phyloP scores from a whole-genome alignment of 2,329 filamentous ascomycete species.

The Penicillium rolfsii region DNA sequence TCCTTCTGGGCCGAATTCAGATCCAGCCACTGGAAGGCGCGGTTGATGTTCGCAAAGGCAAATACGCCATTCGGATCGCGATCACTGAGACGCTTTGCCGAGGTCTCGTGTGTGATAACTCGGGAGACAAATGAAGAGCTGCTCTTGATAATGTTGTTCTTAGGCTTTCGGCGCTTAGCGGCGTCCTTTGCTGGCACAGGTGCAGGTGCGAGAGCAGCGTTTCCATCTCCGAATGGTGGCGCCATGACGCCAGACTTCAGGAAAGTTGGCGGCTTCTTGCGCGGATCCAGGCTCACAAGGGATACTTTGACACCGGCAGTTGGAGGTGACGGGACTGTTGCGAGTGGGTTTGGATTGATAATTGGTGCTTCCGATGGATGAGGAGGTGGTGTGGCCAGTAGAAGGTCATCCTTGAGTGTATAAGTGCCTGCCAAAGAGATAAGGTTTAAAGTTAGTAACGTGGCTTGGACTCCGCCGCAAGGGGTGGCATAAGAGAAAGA shows the following conservation, averaged over 20 bases:
- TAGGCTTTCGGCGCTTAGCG: slow-evolving; percentile 83
- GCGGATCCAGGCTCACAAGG: slow-evolving; percentile 70
- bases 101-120: slow-evolving; percentile 83
- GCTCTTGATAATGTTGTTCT: slow-evolving; percentile 98
- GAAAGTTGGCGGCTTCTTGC: slow-evolving; percentile 49
- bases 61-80: slow-evolving; percentile 78
- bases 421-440: slow-evolving; percentile 71
- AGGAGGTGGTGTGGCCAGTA: slow-evolving; percentile 89
- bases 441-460: slow-evolving; percentile 24
- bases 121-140: slow-evolving; percentile 98
- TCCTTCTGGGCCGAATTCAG: slow-evolving; percentile 71
- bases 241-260: slow-evolving; percentile 47
- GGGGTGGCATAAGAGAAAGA: background rate
- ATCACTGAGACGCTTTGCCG: slow-evolving; percentile 78
- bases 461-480: background rate
- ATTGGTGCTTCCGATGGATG: slow-evolving; percentile 92
- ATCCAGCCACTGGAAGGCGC: slow-evolving; percentile 95
- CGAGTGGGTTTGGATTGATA: slow-evolving; percentile 85
- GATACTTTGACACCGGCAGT: slow-evolving; percentile 84
- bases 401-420: slow-evolving; percentile 83
- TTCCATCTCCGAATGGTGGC: slow-evolving; percentile 84
- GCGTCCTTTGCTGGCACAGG: slow-evolving; percentile 66
- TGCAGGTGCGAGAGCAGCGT: slow-evolving; percentile 64
- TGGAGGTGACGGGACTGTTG: slow-evolving; percentile 81
- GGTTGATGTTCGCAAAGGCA: slow-evolving; percentile 93